Evolutionary conservation across 2,329 filamentous ascomycete genomes (phyloP).

Genomic region (Aspergillus hiratsukae): DNA sequence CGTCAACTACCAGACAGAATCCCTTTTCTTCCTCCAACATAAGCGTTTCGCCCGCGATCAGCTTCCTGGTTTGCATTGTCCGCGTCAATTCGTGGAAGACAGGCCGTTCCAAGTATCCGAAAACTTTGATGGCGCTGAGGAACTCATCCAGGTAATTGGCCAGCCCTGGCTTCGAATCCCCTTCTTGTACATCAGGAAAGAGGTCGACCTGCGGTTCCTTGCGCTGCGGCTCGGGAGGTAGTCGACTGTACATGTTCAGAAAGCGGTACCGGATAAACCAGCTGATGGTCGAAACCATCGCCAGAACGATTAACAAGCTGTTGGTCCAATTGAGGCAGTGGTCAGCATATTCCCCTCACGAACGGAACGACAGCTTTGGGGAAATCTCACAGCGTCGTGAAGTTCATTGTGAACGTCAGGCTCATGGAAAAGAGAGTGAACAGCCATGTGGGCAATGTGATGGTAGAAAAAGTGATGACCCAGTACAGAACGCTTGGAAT

Average conservation of each 20-base stretch:
- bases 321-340: background rate
- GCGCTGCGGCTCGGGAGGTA: conserved; percentile 89
- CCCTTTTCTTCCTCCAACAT: conserved; percentile 96
- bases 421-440: conserved; percentile 89
- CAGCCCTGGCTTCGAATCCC: conserved; percentile 81
- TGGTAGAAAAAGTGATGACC: conserved; percentile 77
- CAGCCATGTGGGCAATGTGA: conserved; percentile 82
- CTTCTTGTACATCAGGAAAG: conserved; percentile 88
- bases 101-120: conserved; percentile 91
- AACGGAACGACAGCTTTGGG: background rate
- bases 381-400: conserved; percentile 74
- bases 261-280: conserved; percentile 96
- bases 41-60: conserved; percentile 93
- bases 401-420: conserved; percentile 97
- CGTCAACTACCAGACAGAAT: conserved; percentile 95
- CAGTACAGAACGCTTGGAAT: conserved; percentile 65
- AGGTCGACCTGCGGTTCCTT: conserved; percentile 95
- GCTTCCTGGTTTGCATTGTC: conserved; percentile 95
- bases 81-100: conserved; percentile 97
- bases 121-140: conserved; percentile 96
- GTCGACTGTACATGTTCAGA: conserved; percentile 91
- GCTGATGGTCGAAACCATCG: conserved; percentile 75
- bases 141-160: conserved; percentile 98
- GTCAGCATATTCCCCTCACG: conserved; percentile 7
- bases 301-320: conserved; percentile 71